Base-by-base conservation (phyloP, 352 stramenopile species). In the Stramenopiles sp. region DNA sequence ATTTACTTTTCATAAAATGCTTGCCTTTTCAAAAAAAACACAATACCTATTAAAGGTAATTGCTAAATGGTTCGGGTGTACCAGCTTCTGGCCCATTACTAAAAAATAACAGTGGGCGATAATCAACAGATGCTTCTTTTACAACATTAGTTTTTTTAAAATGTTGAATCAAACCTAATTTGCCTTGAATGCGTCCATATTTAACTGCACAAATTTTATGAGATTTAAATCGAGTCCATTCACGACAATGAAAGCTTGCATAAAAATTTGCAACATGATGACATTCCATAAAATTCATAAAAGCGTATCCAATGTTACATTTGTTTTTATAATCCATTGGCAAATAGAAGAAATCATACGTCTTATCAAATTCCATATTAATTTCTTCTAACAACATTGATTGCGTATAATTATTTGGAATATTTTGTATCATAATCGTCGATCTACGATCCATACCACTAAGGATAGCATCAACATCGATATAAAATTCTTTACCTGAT, bases 261-360 rank as follows among this genome's bases (percentile, higher is more conserved):
- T 92, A 89, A 74, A 94, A 94, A 43, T 84, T 80, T 38, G 90
- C 83, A 53, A 94, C 93, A 79, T 79, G 83, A 6, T 81, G 82
- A 6, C 87, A 81, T 31, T 97, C 87, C 65, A 98, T 93, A 86
- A 99, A 98, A 87, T 99, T 99, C 81, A 99, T 97, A 86, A 99
- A 99, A 29, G 95, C 95, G 85, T 99, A 99, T 27, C 96, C 96
- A 86, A 98, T 93, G 87, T 99, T 99, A 87, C 96, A 99, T 84
- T 96, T 96, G 86, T 98, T 99, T 88, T 99, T 98, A 86, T 99
- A 99, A 86, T 99, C 96, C 80, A 99, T 99, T 29, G 96, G 96
- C 73, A 99, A 86, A 86, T 99, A 99, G 84, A 99, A 99, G 81
- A 99, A 99, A 83, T 98, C 93, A 81, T 95, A 95, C 63, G 92